Evolutionary conservation across 2,329 filamentous ascomycete genomes (phyloP), one percentile per base, ranked within the genome.

Genomic region (Fusarium redolens): DNA sequence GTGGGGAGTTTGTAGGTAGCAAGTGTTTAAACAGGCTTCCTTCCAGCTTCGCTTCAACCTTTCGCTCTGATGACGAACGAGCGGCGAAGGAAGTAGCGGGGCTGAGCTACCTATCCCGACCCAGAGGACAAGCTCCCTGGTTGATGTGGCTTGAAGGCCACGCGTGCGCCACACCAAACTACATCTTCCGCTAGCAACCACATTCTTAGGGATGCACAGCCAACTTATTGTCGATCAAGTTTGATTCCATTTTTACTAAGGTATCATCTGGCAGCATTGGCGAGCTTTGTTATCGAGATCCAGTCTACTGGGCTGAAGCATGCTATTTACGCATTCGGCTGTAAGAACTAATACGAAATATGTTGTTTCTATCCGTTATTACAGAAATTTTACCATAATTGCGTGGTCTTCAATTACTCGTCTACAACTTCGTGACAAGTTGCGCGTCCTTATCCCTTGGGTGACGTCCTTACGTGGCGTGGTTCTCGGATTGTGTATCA

Each of bases 1-100:
- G 25, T 33, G 28, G 35, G 37, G 30, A 52, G 64, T 51, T 59
- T 67, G 33, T 47, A 45, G 38, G 35, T 37, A 57, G 28, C 35
- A 28, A 45, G 35, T 33, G 64, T 55, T 71, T 72, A 56, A 60
- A 28, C 64, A 68, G 67, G 71, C 71, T 64, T 56, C 68, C 43
- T 61, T 70, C 45, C 47, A 64, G 52, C 45, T 61, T 47, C 58
- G 45, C 33, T 57, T 58, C 43, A 47, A 41, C 40, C 55, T 40
- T 59, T 59, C 65, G 22, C 61, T 48, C 61, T 75, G 72, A 74
- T 75, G 72, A 75, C 74, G 72, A 71, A 66, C 56, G 45, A 64
- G 66, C 66, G 65, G 65, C 65, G 59, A 63, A 65, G 20, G 56
- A 73, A 40, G 44, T n/a, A 71, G 71, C 57, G 71, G 72, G 72